Conservation (phyloP, 768 basidiomycete genomes). For the Rhizopogon sp. region DNA sequence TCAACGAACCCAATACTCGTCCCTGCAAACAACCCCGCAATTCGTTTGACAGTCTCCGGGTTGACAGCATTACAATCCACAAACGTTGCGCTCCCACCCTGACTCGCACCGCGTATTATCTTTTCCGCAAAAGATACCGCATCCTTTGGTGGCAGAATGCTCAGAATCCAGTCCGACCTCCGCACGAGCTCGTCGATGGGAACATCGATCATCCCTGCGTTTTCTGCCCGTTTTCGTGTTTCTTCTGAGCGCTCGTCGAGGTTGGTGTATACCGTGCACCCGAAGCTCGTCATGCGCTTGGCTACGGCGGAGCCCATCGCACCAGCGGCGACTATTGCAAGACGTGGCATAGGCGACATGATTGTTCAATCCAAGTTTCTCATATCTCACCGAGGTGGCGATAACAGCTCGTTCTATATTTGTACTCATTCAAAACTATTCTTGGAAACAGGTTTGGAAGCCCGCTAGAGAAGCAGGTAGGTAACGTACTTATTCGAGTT, state of each 20-base stretch:
- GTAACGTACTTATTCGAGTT: too few relatives aligned
- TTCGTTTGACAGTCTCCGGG: slow-evolving; percentile 42
- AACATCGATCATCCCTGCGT: slow-evolving; percentile 45
- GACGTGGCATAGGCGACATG: slow-evolving; percentile 20
- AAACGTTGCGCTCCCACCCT: slow-evolving; percentile 25
- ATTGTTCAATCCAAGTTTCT: background rate
- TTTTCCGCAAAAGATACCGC: slow-evolving; percentile 40
- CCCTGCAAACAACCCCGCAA: slow-evolving; percentile 39
- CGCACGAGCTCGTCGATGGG: slow-evolving; percentile 32
- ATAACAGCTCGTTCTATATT: background rate
- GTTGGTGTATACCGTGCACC: slow-evolving; percentile 51
- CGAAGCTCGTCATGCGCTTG: slow-evolving; percentile 37
- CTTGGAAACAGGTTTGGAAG: too few relatives aligned
- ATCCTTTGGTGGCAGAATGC: slow-evolving; percentile 55
- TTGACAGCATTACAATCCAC: slow-evolving; percentile 58
- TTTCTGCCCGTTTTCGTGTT: slow-evolving; percentile 42
- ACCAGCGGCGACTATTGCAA: slow-evolving; percentile 52
- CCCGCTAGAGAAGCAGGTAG: too few relatives aligned
- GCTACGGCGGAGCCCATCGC: slow-evolving; percentile 59
- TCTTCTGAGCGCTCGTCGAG: slow-evolving; percentile 48
- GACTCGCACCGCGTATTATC: background rate
- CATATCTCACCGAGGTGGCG: background rate
- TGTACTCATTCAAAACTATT: background rate
- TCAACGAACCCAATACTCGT: slow-evolving; percentile 44
- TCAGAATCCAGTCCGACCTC: slow-evolving; percentile 42